These are phyloP conservation scores for Backusella liffmaniae DNA, from an alignment of 192 early-diverging fungal species.

Conservation along the genomic window DNA sequence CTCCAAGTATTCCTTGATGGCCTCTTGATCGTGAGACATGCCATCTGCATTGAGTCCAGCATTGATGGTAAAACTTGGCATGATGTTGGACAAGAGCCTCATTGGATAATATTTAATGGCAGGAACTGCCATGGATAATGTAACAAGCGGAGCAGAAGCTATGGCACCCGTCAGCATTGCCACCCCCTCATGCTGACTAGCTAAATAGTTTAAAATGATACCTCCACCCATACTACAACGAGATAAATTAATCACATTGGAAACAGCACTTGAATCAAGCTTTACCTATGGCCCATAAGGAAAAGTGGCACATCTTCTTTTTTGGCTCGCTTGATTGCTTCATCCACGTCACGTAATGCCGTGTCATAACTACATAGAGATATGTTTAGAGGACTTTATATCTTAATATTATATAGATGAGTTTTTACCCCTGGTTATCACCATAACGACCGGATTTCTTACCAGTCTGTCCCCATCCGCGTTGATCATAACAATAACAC, in stretches of 20 bases:
- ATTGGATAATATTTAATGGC: constrained; percentile 31
- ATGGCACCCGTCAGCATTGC: constrained; percentile 45
- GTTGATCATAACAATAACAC: constrained; percentile 59
- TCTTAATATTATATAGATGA: not conserved
- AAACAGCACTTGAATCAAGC: not conserved
- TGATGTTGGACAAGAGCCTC: constrained; percentile 32
- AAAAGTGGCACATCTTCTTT: constrained; percentile 43
- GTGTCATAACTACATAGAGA: constrained; percentile 31
- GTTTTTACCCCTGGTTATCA: constrained; percentile 42
- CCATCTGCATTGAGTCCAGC: constrained; percentile 38
- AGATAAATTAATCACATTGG: not conserved
- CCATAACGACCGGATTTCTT: constrained; percentile 46
- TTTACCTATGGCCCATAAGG: constrained; percentile 50
- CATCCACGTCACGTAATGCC: constrained; percentile 47
- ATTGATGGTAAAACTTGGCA: constrained; percentile 43
- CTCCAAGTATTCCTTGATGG: constrained; percentile 44
- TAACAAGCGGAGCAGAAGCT: constrained; percentile 50
- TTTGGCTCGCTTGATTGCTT: constrained; percentile 36
- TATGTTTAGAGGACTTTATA: no score
- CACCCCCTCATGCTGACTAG: constrained; percentile 34
- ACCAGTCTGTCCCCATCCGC: constrained; percentile 68
- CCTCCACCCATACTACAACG: constrained; percentile 35
- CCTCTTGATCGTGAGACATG: constrained; percentile 43
- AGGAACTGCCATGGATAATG: constrained; percentile 20
- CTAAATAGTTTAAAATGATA: constrained; percentile 54